These are phyloP conservation scores for Corylus americana DNA, from an alignment of 306 rosid genomes.

Conservation along the genomic window DNA sequence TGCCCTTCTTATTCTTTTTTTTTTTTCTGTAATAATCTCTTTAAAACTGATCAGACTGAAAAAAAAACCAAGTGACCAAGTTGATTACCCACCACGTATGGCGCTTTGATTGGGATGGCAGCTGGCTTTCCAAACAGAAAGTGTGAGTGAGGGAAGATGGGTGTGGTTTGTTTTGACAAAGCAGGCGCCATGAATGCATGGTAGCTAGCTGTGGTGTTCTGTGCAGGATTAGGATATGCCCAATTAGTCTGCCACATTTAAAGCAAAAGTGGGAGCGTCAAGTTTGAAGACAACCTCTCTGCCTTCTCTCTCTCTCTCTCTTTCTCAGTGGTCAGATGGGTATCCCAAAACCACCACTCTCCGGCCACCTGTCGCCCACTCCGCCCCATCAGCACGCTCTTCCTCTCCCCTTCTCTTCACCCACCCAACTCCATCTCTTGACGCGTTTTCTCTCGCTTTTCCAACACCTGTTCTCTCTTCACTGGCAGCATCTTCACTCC, in stretches of 20 bases:
- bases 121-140: slow-evolving; percentile 5
- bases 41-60: neutral
- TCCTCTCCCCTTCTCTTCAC: neutral
- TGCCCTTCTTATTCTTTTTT: neutral
- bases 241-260: slow-evolving; percentile 29
- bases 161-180: neutral
- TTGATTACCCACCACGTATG: neutral
- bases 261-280: slow-evolving; percentile 20
- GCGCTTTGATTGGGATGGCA: slow-evolving; percentile 5
- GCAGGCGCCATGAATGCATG: neutral
- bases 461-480: slow-evolving; percentile 30
- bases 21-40: neutral
- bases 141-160: neutral
- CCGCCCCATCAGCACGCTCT: slow-evolving; percentile 25
- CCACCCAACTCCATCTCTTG: slow-evolving; percentile 13
- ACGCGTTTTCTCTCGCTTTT: slow-evolving; percentile 29
- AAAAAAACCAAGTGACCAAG: neutral
- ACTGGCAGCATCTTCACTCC: slow-evolving; percentile 16
- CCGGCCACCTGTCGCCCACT: slow-evolving; percentile 44
- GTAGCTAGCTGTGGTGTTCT: slow-evolving; percentile 31
- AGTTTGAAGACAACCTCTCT: neutral
- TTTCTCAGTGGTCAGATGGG: slow-evolving; percentile 32
- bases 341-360: slow-evolving; percentile 46
- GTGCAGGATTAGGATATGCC: slow-evolving; percentile 24
- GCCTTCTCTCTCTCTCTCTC: neutral